A percentile compares a stretch with the other conserved stretches of the same genome.
Evolutionary conservation across 495 filamentous ascomycete species (phyloP).

Genomic region (Talaromyces nanjingensis): DNA sequence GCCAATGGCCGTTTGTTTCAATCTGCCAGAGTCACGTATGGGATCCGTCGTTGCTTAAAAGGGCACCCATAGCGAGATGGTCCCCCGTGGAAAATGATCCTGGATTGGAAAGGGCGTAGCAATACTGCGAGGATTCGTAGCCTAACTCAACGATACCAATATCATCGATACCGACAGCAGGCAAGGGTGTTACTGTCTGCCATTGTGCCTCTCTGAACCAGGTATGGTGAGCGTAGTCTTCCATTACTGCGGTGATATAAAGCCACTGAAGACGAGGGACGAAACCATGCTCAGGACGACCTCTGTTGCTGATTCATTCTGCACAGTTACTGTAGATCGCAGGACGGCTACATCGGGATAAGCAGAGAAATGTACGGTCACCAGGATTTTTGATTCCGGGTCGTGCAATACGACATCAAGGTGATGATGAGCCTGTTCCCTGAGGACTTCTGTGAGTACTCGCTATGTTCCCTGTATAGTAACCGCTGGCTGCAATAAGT

Average conservation of each 20-base stretch:
- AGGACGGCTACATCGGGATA: conserved; percentile 12
- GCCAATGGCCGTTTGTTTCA: conserved; percentile 21
- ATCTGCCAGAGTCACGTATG: conserved; percentile 24
- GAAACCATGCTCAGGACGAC: conserved; percentile 13
- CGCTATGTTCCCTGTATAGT: conserved; percentile 10
- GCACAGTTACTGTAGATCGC: conserved; percentile 10
- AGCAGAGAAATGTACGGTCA: conserved; percentile 10
- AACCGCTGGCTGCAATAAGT: conserved; percentile 13
- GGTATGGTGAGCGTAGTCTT: conserved; percentile 12
- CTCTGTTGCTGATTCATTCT: conserved; percentile 7
- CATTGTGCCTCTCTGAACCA: conserved; percentile 24
- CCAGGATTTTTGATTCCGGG: conserved; percentile 3
- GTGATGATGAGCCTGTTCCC: background rate
- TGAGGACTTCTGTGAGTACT: background rate
- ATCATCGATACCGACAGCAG: conserved; percentile 16
- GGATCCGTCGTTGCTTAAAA: conserved; percentile 7
- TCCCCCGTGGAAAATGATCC: conserved; percentile 17
- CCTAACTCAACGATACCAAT: conserved; percentile 14
- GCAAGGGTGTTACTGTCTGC: conserved; percentile 13
- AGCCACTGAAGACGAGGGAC: conserved; percentile 15
- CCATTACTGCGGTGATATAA: conserved; percentile 16
- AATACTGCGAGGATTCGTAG: conserved; percentile 10
- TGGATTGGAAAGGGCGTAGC: conserved; percentile 13
- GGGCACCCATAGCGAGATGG: conserved; percentile 15
- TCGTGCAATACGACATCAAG: conserved; percentile 10